Conservation (phyloP, 2,329 filamentous ascomycete species). For the Monosporascus ibericus region DNA sequence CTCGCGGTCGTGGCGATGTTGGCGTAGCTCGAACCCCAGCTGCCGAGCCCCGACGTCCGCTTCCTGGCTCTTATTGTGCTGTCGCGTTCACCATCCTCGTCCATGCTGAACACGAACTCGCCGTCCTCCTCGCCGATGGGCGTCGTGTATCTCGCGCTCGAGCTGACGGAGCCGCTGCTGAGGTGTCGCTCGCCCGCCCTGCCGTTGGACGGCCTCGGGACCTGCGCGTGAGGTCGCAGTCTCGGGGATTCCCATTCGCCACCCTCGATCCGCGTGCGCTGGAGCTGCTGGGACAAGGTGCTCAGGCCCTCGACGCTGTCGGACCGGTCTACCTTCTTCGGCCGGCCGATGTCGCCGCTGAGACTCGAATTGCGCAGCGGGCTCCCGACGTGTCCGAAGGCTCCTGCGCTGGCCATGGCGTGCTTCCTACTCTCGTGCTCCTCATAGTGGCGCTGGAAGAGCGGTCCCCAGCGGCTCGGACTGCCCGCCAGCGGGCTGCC, state of each 20-base stretch:
- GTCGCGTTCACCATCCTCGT: conserved; percentile 52
- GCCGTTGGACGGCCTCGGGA: conserved; percentile 34
- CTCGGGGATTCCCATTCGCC: conserved; percentile 36
- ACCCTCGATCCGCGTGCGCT: conserved; percentile 50
- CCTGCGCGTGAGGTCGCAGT: conserved; percentile 43
- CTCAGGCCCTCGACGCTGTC: conserved; percentile 47
- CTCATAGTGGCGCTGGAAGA: conserved; percentile 55
- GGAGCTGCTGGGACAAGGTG: conserved; percentile 56
- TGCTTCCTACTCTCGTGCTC: conserved; percentile 47
- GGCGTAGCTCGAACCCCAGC: conserved; percentile 28
- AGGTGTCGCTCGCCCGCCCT: conserved; percentile 50
- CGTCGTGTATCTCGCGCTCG: conserved; percentile 54
- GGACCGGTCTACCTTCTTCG: conserved; percentile 36
- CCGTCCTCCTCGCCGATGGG: conserved; percentile 61
- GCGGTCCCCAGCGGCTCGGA: conserved; percentile 54
- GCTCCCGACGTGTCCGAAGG: conserved; percentile 61
- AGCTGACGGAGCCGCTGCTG: conserved; percentile 53
- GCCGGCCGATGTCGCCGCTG: conserved; percentile 44
- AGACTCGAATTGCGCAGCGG: conserved; percentile 59
- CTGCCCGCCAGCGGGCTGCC: conserved; percentile 55
- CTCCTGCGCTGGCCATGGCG: conserved; percentile 31
- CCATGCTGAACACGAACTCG: conserved; percentile 61
- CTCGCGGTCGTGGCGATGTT: conserved; percentile 19
- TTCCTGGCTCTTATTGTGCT: conserved; percentile 39
- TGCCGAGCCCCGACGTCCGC: conserved; percentile 37